Percentiles rank a stretch among this genome's conserved stretches.
Conservation (phyloP, 2,329 filamentous ascomycete species). For the Aspergillus carbonarius region DNA sequence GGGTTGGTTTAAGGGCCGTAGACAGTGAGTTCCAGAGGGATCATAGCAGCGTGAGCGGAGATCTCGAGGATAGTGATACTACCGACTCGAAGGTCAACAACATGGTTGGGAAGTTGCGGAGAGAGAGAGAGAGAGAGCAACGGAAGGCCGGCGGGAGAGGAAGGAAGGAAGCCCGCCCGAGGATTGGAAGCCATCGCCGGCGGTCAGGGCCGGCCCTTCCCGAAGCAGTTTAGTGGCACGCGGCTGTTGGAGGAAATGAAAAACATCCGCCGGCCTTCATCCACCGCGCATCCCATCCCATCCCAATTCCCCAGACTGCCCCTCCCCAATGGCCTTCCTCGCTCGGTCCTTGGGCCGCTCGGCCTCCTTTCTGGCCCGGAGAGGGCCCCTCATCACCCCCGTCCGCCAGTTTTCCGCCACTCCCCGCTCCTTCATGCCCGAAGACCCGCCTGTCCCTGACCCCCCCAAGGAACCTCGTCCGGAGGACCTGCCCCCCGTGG, state of each 20-base stretch:
- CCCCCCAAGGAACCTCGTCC: constrained; percentile 28
- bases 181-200: not conserved
- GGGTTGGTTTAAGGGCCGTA: constrained; percentile 8
- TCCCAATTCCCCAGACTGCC: constrained; percentile 14
- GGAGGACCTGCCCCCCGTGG: constrained; percentile 29
- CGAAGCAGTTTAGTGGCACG: constrained; percentile 24
- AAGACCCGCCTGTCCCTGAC: constrained; percentile 34
- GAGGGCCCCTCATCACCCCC: constrained; percentile 26
- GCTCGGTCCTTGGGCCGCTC: constrained; percentile 40
- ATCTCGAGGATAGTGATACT: too few species aligned
- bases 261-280: constrained; percentile 21
- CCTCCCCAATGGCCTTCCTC: constrained; percentile 40
- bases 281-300: constrained; percentile 7
- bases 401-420: constrained; percentile 38
- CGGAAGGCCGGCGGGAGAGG: too few species aligned
- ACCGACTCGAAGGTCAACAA: not conserved
- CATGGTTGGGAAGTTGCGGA: not conserved
- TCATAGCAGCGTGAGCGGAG: too few species aligned
- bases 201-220: constrained; percentile 4
- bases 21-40: not conserved
- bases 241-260: constrained; percentile 10
- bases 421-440: constrained; percentile 31
- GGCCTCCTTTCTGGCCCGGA: constrained; percentile 32
- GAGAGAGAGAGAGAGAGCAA: too few species aligned
- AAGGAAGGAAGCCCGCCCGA: too few species aligned